Base-by-base conservation (phyloP, 805 yeast genomes). In the Vanderwaltozyma tropicalis region DNA sequence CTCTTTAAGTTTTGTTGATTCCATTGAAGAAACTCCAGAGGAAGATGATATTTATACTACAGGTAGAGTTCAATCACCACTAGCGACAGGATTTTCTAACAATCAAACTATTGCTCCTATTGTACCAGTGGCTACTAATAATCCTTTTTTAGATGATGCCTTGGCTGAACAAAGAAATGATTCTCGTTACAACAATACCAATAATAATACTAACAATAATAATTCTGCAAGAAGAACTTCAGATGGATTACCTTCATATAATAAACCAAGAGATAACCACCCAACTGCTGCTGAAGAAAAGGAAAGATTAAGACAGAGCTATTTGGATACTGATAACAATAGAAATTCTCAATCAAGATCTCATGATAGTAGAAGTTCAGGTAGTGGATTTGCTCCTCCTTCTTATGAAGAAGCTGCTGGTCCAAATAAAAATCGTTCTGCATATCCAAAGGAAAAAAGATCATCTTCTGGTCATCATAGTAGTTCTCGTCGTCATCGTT, bases 1-100 rank as follows among this genome's bases (percentile, higher is more conserved):
- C 42, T 69, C 40, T 62, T 61, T 41, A 52, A 62, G 65, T 34
- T 64, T 68, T 41, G 61, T 65, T 17, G 68, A 68, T 32, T 74
- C 64, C 6, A 64, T 66, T 15, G 69, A 64, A 20, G 68, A 57
- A 25, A 61, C 17, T 55, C 32, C 40, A 22, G 22, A 41, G 29
- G 15, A 28, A 5, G 32, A 39, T 20, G 42, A 38, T 13, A 31
- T 58, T 27, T 49, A 54, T 33, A 41, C 44, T 35, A 20, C 49
- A 45, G 38, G 44, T 32, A 34, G 45, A 37, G 31, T 15, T 16
- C 28, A 15, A 48, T 52, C 48, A 47, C 58, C 9, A 8, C 33
- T 9, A 30, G 35, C 31, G 38, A 38, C n/a, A 38, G 56, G 44
- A 66, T 44, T 62, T 66, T 14, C 63, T 64, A 22, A 60, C 60